Percentiles rank a stretch among this genome's conserved stretches.
These are phyloP conservation scores for Aspergillus oerlinghausenensis DNA, from an alignment of 2,329 filamentous ascomycete species.

Conservation along the genomic window DNA sequence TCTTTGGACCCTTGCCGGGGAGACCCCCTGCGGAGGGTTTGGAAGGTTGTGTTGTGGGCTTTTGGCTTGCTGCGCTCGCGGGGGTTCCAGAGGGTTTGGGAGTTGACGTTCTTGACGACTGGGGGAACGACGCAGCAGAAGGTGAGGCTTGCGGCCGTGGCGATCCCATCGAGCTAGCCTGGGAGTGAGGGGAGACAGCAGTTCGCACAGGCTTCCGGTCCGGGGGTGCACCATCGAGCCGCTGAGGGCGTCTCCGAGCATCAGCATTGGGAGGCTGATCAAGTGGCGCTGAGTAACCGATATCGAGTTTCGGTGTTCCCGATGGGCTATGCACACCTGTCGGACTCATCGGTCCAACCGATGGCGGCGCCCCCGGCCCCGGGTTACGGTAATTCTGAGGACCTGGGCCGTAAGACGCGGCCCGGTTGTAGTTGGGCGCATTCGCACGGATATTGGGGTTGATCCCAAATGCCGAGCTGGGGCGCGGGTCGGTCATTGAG, in stretches of 20 bases:
- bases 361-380: constrained; percentile 28
- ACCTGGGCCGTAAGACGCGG: constrained; percentile 28
- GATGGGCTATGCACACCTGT: constrained; percentile 22
- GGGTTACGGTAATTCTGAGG: constrained; percentile 32
- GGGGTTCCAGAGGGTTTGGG: constrained; percentile 29
- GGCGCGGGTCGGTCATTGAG: constrained; percentile 36
- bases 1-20: constrained; percentile 76
- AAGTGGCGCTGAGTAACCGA: constrained; percentile 45
- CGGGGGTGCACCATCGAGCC: constrained; percentile 22
- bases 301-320: constrained; percentile 38
- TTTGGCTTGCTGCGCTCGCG: constrained; percentile 33
- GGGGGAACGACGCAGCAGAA: constrained; percentile 29
- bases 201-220: constrained; percentile 30
- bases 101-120: constrained; percentile 34
- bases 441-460: constrained; percentile 45
- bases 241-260: constrained; percentile 26
- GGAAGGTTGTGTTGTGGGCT: constrained; percentile 27
- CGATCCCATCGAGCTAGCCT: constrained; percentile 20
- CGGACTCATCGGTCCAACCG: constrained; percentile 28
- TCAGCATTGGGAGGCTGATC: constrained; percentile 31
- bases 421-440: constrained; percentile 32
- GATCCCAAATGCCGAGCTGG: constrained; percentile 45
- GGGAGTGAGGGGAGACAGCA: constrained; percentile 22
- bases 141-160: constrained; percentile 26
- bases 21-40: constrained; percentile 28